phyloP scores from a whole-genome alignment of 1,139 yeast species.

The Kazachstania sp. region DNA sequence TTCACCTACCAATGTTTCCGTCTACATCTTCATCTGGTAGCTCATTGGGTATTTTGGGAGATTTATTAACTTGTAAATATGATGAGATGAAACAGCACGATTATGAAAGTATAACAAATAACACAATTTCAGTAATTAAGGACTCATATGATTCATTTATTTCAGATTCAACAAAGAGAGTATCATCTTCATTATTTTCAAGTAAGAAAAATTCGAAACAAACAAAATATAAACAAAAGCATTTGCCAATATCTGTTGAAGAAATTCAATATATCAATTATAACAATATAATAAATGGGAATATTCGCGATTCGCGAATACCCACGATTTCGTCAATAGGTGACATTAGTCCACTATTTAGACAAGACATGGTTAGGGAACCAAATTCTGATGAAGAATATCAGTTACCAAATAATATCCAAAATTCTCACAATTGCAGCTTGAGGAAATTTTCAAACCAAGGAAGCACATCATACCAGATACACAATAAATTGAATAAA shows the following conservation, averaged over 20 bases:
- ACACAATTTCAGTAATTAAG: not conserved
- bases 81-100: not conserved
- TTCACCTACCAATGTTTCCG: not conserved
- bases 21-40: not conserved
- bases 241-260: constrained; percentile 1
- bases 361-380: not conserved
- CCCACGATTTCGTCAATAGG: not conserved
- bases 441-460: not conserved
- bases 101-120: not conserved
- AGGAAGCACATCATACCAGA: too few relatives aligned
- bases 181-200: not conserved
- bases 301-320: not conserved
- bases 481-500: too few relatives aligned
- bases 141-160: not conserved
- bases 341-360: not conserved
- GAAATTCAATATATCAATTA: constrained; percentile 2
- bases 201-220: not conserved
- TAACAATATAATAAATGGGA: not conserved
- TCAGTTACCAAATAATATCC: not conserved
- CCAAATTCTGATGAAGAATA: not conserved
- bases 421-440: not conserved
- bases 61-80: not conserved
- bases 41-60: not conserved
- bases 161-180: not conserved
- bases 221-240: not conserved